Evolutionary conservation across 2,329 filamentous ascomycete genomes (phyloP).

Genomic region (Diaporthe australafricana): DNA sequence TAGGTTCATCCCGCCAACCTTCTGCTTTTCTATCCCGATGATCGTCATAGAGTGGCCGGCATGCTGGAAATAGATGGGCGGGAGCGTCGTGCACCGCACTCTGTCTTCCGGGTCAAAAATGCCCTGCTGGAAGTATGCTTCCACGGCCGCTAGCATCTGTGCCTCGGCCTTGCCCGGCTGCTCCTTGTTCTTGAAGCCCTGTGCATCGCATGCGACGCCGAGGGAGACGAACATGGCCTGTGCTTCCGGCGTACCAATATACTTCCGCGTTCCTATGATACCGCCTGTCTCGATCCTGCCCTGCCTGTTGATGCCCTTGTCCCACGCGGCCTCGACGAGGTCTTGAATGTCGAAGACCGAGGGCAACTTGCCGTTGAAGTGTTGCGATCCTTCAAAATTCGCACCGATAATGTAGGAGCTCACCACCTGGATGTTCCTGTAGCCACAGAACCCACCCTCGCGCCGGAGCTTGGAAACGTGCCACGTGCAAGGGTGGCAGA

Average conservation of each 20-base stretch:
- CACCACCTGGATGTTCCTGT: conserved; percentile 94
- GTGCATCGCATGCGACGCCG: conserved; percentile 75
- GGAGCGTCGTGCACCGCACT: conserved; percentile 77
- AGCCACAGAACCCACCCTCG: conserved; percentile 94
- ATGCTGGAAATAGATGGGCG: conserved; percentile 93
- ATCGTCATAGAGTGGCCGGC: conserved; percentile 92
- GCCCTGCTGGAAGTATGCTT: conserved; percentile 78
- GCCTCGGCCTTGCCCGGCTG: conserved; percentile 58
- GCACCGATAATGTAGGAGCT: conserved; percentile 79
- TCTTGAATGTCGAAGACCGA: conserved; percentile 87
- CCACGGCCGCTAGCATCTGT: conserved; percentile 74
- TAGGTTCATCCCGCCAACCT: conserved; percentile 73
- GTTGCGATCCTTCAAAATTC: conserved; percentile 65
- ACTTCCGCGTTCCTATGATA: conserved; percentile 89
- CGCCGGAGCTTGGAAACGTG: conserved; percentile 86
- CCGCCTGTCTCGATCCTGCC: conserved; percentile 87
- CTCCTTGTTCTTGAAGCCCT: conserved; percentile 65
- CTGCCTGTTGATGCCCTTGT: conserved; percentile 80
- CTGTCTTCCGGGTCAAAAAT: conserved; percentile 64
- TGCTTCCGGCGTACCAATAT: conserved; percentile 94
- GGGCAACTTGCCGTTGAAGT: conserved; percentile 73
- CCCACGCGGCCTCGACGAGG: conserved; percentile 89
- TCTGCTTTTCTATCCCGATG: conserved; percentile 80
- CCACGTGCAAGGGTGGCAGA: conserved; percentile 80
- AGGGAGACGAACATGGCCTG: conserved; percentile 81